phyloP scores from a whole-genome alignment of 768 basidiomycete genomes.

The Suillus spraguei region DNA sequence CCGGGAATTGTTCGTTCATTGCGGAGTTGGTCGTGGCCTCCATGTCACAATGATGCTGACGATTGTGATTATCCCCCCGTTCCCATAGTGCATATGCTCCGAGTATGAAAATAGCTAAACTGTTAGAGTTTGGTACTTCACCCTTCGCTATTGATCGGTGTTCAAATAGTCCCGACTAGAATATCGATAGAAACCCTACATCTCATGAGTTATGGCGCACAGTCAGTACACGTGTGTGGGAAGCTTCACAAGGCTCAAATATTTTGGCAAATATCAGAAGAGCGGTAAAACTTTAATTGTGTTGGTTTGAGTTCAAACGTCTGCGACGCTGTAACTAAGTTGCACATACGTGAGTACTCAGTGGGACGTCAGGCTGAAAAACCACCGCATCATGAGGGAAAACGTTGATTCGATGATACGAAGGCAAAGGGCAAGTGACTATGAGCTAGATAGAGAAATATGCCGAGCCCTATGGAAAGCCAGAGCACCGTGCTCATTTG shows the following conservation, averaged over 20 bases:
- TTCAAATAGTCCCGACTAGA: too few species aligned
- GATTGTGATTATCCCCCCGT: neutral
- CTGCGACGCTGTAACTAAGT: neutral
- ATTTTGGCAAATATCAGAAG: neutral
- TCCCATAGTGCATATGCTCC: neutral
- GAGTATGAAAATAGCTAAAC: slow-evolving; percentile 1
- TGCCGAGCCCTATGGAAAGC: too few species aligned
- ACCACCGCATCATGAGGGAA: neutral
- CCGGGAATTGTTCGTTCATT: too few species aligned
- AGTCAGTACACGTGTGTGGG: neutral
- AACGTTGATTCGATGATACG: neutral
- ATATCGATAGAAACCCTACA: neutral
- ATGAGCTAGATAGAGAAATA: neutral
- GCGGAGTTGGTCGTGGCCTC: neutral
- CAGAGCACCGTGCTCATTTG: too few species aligned
- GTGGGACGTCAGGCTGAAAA: neutral
- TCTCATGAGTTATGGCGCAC: neutral
- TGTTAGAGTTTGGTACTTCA: too few species aligned
- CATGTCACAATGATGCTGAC: neutral
- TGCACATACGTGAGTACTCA: neutral
- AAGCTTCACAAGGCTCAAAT: neutral
- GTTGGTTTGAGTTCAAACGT: neutral
- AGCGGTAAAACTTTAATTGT: neutral
- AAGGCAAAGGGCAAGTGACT: neutral
- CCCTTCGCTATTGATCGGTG: too few species aligned